Evolutionary conservation across 257 asterid species (phyloP), one percentile per base, ranked within the genome.

Genomic region (Nemophila menziesii): DNA sequence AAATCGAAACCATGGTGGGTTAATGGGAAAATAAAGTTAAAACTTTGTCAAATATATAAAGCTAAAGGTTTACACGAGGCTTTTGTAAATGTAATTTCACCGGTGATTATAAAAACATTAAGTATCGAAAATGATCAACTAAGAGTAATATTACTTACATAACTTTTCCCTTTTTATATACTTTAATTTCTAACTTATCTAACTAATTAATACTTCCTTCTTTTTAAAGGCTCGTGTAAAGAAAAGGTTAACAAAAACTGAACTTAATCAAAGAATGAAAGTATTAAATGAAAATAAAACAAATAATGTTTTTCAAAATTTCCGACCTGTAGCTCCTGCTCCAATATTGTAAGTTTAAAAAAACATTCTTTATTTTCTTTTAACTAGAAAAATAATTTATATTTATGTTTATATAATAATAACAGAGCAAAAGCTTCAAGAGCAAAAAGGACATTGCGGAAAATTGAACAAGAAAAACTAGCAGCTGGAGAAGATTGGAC

Each of bases 361-460:
- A 19, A 10, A 16, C 9, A 3, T 19, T 43, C 24, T 12, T 9
- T 9, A 2, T 17, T 11, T 1, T 19, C 9, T 5, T 43, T 1
- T 4, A 43, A 17, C 22, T 17, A 5, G 11, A 40, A 16, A 16
- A 22, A 40, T 22, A 40, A n/a, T 39, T 11, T 3, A n/a, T 39
- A 10, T 10, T 20, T 10, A 2, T 9, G 5, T 16, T 39, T 16
- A 16, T 13, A 39, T 22, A 39, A 10, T 15, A 1, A 15, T 43
- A 29, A 43, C 16, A 10, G 19, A 16, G 47, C 11, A 20, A 56
- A 39, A 15, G 55, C 49, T 22, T 14, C 20, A 11, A 46, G 48
- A 46, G 61, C 61, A 45, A 46, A 48, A 53, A 56, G 38, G 48
- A 18, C 26, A 15, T 54, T 56, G 24, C 42, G 26, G 26, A 39